Percentiles rank a stretch among this genome's conserved stretches.
These are phyloP conservation scores for Arthrobotrys megalospora DNA, from an alignment of 2,329 filamentous ascomycete genomes.

Conservation along the genomic window DNA sequence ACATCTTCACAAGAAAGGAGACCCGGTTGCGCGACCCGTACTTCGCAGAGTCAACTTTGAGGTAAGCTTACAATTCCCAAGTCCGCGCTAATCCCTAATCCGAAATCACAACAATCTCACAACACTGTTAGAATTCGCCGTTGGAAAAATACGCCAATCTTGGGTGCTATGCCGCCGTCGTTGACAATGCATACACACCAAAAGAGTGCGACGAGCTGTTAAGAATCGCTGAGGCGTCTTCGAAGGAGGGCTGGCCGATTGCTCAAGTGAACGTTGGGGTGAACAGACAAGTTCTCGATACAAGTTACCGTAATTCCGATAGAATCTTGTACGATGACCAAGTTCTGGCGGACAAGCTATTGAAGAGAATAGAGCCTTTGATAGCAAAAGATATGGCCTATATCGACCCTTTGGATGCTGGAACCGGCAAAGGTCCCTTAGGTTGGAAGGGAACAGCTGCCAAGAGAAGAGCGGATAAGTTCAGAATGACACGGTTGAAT, in stretches of 20 bases:
- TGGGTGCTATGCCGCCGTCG: constrained; percentile 61
- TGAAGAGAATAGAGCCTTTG: constrained; percentile 72
- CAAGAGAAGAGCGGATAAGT: constrained; percentile 39
- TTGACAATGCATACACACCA: constrained; percentile 63
- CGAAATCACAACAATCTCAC: constrained; percentile 37
- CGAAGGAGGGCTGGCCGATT: constrained; percentile 59
- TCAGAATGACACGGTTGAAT: constrained; percentile 60
- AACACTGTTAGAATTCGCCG: constrained; percentile 33
- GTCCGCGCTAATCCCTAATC: constrained; percentile 16
- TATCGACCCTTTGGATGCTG: constrained; percentile 42
- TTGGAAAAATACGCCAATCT: constrained; percentile 40
- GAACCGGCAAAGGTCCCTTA: constrained; percentile 39
- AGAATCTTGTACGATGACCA: constrained; percentile 81
- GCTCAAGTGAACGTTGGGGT: constrained; percentile 60
- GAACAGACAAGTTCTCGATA: constrained; percentile 59
- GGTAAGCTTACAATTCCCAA: constrained; percentile 24
- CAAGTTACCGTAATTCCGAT: constrained; percentile 75
- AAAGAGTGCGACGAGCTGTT: constrained; percentile 63
- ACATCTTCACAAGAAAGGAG: constrained; percentile 31
- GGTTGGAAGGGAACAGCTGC: constrained; percentile 49
- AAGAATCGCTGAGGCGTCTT: constrained; percentile 59
- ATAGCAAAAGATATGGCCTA: constrained; percentile 66
- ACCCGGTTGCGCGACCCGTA: constrained; percentile 33
- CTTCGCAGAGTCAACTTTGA: constrained; percentile 48
- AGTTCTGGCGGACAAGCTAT: constrained; percentile 75